These are phyloP conservation scores for Arabidopsis lyrata DNA, from an alignment of 441 rosid species.

Conservation along the genomic window DNA sequence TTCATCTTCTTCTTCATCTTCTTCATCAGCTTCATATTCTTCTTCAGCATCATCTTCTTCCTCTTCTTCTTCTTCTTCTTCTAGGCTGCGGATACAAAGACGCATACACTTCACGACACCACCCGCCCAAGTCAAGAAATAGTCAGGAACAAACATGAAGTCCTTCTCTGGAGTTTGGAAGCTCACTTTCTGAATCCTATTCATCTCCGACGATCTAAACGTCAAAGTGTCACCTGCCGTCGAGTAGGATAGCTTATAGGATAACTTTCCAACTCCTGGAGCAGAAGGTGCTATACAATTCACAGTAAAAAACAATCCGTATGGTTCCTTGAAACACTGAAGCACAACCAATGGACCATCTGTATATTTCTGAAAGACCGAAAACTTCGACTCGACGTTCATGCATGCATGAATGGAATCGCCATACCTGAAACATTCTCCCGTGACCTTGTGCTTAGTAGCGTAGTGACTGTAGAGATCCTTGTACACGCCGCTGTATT, in stretches of 20 bases:
- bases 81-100: too few species aligned
- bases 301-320: conserved; percentile 9
- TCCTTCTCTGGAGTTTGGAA: conserved; percentile 5
- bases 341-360: conserved; percentile 6
- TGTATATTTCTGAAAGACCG: neutral
- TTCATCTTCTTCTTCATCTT: too few species aligned
- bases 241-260: neutral
- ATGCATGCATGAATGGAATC: neutral
- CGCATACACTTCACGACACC: too few species aligned
- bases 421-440: conserved; percentile 28
- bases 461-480: conserved; percentile 50
- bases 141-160: neutral
- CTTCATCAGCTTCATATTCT: too few species aligned
- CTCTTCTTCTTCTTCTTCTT: too few species aligned
- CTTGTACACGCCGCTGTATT: conserved; percentile 42
- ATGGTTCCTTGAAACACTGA: neutral
- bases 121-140: too few species aligned
- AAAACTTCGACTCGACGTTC: neutral
- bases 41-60: too few species aligned
- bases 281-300: conserved; percentile 6
- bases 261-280: conserved; percentile 15
- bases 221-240: neutral
- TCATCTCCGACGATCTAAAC: neutral
- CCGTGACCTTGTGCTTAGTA: conserved; percentile 32
- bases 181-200: conserved; percentile 21